Conservation (phyloP, 768 basidiomycete species). For the Leccinum disarticulatum region DNA sequence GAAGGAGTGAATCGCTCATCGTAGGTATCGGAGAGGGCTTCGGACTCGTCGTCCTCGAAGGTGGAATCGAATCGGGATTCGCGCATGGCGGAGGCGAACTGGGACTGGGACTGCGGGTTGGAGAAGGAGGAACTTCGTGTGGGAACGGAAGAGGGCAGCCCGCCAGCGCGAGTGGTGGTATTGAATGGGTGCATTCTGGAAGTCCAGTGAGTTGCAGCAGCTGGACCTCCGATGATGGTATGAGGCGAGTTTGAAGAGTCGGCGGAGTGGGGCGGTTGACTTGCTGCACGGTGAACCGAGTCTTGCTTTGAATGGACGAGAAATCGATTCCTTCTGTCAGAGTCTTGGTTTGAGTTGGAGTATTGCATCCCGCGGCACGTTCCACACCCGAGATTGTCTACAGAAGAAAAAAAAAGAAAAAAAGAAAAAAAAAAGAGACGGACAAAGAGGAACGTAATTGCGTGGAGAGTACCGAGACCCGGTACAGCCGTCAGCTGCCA, state of each 20-base stretch:
- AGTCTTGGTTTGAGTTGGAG: constrained; percentile 26
- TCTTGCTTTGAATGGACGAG: constrained; percentile 44
- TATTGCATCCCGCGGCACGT: constrained; percentile 25
- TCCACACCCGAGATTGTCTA: background rate
- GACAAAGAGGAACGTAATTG: background rate
- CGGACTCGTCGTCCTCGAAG: constrained; percentile 80
- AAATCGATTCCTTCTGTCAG: constrained; percentile 64
- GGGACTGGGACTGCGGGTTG: constrained; percentile 51
- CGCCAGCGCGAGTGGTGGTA: constrained; percentile 34
- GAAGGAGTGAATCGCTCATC: constrained; percentile 54
- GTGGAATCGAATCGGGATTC: constrained; percentile 72
- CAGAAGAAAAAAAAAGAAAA: background rate
- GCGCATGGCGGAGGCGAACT: constrained; percentile 65
- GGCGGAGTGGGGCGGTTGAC: constrained; percentile 61
- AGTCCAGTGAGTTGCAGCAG: constrained; percentile 39
- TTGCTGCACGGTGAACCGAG: constrained; percentile 55
- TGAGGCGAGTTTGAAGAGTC: constrained; percentile 47
- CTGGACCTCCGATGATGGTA: constrained; percentile 41
- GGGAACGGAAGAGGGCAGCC: constrained; percentile 53
- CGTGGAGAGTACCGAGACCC: background rate
- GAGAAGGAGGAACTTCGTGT: constrained; percentile 72
- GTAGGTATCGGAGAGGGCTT: constrained; percentile 59
- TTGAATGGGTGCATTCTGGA: constrained; percentile 45
- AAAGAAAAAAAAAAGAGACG: background rate
- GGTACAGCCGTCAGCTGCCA: constrained; percentile 15